phyloP scores from a whole-genome alignment of 352 stramenopile species.

The Phytopythium cucurbitacearum region DNA sequence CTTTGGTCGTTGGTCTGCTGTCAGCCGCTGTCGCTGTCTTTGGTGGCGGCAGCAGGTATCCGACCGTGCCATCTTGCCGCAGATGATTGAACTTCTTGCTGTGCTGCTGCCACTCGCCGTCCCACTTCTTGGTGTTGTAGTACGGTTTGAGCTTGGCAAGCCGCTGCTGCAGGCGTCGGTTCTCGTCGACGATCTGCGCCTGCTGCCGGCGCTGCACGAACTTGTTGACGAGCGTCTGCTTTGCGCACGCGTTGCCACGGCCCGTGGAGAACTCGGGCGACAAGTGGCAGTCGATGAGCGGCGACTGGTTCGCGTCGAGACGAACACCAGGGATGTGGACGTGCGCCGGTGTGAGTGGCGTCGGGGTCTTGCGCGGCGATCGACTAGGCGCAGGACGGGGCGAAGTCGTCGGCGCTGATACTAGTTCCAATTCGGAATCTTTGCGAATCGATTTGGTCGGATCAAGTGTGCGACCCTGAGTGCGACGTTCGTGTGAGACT shows the following conservation, averaged over 20 bases:
- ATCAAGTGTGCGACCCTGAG: constrained; percentile 2
- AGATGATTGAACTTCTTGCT: constrained; percentile 55
- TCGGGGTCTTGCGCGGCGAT: constrained; percentile 10
- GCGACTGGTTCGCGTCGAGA: constrained; percentile 57
- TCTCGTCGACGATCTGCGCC: constrained; percentile 57
- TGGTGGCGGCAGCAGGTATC: constrained; percentile 46
- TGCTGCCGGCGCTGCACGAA: constrained; percentile 47
- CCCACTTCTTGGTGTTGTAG: constrained; percentile 75
- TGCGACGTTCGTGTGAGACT: background rate
- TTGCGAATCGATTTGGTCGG: background rate
- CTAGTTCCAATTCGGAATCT: background rate
- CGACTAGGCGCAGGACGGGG: background rate
- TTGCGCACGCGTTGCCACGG: constrained; percentile 65
- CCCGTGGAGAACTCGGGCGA: constrained; percentile 57
- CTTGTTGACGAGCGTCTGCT: constrained; percentile 57
- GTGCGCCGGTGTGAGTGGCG: constrained; percentile 39
- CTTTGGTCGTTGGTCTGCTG: constrained; percentile 9
- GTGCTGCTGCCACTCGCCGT: constrained; percentile 62
- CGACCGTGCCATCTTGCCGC: constrained; percentile 60
- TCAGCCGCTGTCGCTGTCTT: constrained; percentile 17
- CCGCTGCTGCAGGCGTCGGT: constrained; percentile 49
- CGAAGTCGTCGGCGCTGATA: background rate
- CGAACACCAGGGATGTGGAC: constrained; percentile 70
- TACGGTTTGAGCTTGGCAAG: constrained; percentile 51
- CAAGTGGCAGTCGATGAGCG: constrained; percentile 71